phyloP scores from a whole-genome alignment of 2,329 filamentous ascomycete species.

The Magnaporthiopsis poae region DNA sequence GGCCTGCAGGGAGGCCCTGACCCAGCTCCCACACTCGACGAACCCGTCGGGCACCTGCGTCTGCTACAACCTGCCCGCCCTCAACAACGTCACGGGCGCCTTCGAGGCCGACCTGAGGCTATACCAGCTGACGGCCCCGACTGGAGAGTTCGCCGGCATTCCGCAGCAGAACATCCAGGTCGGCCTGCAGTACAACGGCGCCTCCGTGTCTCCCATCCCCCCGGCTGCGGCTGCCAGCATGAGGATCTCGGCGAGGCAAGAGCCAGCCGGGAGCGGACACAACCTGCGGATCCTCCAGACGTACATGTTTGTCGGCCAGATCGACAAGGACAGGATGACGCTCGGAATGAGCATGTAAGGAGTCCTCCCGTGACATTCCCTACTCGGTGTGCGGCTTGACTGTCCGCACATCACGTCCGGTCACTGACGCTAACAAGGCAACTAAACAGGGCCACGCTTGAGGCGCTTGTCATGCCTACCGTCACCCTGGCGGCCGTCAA shows the following conservation, averaged over 20 bases:
- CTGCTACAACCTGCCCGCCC: slow-evolving; percentile 70
- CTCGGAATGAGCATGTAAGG: slow-evolving; percentile 52
- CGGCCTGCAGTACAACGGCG: slow-evolving; percentile 43
- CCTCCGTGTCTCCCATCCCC: slow-evolving; percentile 37
- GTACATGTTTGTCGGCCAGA: slow-evolving; percentile 60
- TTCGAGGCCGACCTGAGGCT: slow-evolving; percentile 71
- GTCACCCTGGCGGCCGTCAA: slow-evolving; percentile 55
- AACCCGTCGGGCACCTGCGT: slow-evolving; percentile 70
- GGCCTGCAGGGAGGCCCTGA: slow-evolving; percentile 51
- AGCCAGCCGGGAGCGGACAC: slow-evolving; percentile 11
- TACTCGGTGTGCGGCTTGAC: neutral
- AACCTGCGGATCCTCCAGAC: slow-evolving; percentile 43
- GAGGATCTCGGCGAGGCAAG: slow-evolving; percentile 14
- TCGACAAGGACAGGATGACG: slow-evolving; percentile 47
- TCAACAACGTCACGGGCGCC: slow-evolving; percentile 56
- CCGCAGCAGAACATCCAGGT: slow-evolving; percentile 43
- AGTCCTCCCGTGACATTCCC: neutral
- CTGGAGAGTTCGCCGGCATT: slow-evolving; percentile 43
- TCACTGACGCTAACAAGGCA: neutral
- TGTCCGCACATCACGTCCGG: too few relatives aligned
- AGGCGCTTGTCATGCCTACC: slow-evolving; percentile 56
- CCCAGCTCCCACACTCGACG: slow-evolving; percentile 43
- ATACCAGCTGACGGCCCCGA: slow-evolving; percentile 56
- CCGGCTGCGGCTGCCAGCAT: slow-evolving; percentile 16
- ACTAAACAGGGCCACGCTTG: slow-evolving; percentile 40